Base-by-base conservation (phyloP, 495 filamentous ascomycete species). In the Platismatia glauca region DNA sequence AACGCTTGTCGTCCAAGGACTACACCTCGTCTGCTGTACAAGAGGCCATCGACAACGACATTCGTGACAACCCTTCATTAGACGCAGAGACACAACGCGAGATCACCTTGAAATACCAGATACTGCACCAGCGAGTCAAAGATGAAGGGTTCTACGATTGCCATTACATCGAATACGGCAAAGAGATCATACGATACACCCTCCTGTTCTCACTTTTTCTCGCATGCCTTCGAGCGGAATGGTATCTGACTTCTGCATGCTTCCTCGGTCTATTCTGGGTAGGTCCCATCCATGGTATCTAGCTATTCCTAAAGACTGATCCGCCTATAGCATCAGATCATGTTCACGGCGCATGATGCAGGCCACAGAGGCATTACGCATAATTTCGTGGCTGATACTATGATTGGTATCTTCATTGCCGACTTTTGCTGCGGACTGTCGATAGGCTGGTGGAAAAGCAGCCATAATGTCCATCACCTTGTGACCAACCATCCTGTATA, bases 401-500 rank as follows among this genome's bases (percentile, higher is more conserved):
- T 79, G 33, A 77, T 80, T 48, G 78, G 77, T 43, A 73, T 78
- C 57, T 77, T 78, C 61, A 71, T 79, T 41, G 77, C 73, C 61
- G 75, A 79, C 59, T 76, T 79, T 60, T 76, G 75, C 64, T 78
- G 77, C 64, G 78, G 78, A 16, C 70, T 80, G 20, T 76, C 73
- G 34, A 75, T 80, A 55, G 78, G 78, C 20, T 81, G 78, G 78
- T 81, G 78, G 78, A 81, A 81, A 68, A 72, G 72, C 68, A 79
- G 74, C 59, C 78, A 81, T 68, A 81, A 81, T 57, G 78, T 81
- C 22, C 78, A 81, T 68, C 78, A 81, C 66, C 71, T 81, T 12
- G 69, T 81, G 39, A 79, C 78, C 27, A 81, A 81, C 66, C 70
- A 71, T 55, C 79, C 78, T 8, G 70, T 70, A 61, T 52, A 61